These are phyloP conservation scores for Sugiyamaella grinbergsii DNA, from an alignment of 1,139 yeast genomes.

Conservation along the genomic window DNA sequence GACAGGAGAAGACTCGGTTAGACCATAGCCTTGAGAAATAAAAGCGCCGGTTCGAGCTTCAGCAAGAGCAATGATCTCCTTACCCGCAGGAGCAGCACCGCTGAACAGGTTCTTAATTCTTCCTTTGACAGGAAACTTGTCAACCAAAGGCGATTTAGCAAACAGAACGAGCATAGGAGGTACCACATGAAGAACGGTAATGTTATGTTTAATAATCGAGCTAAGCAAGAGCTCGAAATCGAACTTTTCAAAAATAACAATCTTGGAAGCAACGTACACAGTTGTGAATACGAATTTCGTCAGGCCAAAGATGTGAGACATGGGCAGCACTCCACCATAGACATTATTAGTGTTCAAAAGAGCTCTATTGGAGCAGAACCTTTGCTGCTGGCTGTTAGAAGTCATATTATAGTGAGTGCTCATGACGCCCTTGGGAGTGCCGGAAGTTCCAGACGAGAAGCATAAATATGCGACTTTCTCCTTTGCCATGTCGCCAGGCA, in stretches of 20 bases:
- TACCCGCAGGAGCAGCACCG: conserved; percentile 47
- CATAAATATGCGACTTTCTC: conserved; percentile 43
- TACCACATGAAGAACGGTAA: conserved; percentile 39
- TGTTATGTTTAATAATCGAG: conserved; percentile 35
- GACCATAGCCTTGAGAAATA: conserved; percentile 70
- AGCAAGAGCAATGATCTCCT: conserved; percentile 35
- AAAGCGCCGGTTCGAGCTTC: conserved; percentile 29
- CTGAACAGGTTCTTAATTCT: conserved; percentile 34
- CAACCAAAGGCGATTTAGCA: conserved; percentile 44
- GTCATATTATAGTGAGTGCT: conserved; percentile 53
- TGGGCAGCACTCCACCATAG: conserved; percentile 39
- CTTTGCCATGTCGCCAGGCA: conserved; percentile 26
- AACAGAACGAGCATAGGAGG: conserved; percentile 46
- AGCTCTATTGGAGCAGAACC: conserved; percentile 18
- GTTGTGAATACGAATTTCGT: conserved; percentile 34
- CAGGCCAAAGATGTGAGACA: conserved; percentile 46
- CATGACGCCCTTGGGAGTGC: conserved; percentile 72
- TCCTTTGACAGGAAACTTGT: conserved; percentile 37
- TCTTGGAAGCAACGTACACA: conserved; percentile 31
- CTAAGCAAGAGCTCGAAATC: conserved; percentile 39
- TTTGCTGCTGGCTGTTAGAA: conserved; percentile 37
- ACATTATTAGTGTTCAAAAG: conserved; percentile 21
- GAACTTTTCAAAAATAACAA: conserved; percentile 41
- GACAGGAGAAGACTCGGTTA: conserved; percentile 52
- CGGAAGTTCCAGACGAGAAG: conserved; percentile 79